Conservation (phyloP, 2,329 filamentous ascomycete genomes). For the Laburnicola sp. region DNA sequence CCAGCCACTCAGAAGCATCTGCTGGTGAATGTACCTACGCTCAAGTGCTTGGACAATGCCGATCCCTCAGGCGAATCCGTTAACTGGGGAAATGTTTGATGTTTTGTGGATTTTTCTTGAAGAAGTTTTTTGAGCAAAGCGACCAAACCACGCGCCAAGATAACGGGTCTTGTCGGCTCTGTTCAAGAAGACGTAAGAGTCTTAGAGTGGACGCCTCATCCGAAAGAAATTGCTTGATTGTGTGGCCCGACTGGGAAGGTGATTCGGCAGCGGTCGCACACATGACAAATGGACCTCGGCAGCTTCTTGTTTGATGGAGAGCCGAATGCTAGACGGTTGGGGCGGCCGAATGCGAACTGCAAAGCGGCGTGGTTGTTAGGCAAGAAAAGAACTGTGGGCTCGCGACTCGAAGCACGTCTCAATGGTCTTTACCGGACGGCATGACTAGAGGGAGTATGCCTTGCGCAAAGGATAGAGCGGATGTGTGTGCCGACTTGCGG, state of each 20-base stretch:
- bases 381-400: no score
- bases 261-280: conserved; percentile 1
- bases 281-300: no score
- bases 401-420: no score
- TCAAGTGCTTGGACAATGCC: background rate
- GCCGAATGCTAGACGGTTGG: no score
- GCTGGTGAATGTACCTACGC: background rate
- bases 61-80: background rate
- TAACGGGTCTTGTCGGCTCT: background rate
- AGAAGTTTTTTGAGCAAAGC: background rate
- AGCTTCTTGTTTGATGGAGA: no score
- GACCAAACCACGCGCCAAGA: conserved; percentile 1
- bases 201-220: conserved; percentile 6
- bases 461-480: no score
- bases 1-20: background rate
- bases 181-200: conserved; percentile 5
- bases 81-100: conserved; percentile 1
- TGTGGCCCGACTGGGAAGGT: conserved; percentile 5
- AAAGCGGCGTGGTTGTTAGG: no score
- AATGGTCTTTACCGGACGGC: no score
- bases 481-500: no score
- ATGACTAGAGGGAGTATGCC: no score
- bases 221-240: conserved; percentile 1
- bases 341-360: no score
- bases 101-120: conserved; percentile 1